These are phyloP conservation scores for Dianthus caryophyllus DNA, from an alignment of 148 eudicot genomes.

Conservation along the genomic window DNA sequence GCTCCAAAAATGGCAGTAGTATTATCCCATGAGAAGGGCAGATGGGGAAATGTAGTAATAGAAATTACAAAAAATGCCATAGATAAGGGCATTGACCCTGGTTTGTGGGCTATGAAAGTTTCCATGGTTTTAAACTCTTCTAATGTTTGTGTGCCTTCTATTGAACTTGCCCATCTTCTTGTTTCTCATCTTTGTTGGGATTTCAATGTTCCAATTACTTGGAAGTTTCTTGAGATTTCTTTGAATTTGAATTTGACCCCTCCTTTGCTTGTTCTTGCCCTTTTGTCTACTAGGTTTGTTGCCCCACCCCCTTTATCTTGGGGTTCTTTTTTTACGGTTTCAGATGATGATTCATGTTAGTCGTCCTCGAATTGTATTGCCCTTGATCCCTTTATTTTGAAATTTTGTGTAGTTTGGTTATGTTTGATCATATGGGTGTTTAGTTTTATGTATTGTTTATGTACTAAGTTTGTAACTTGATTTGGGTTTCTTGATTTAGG, in stretches of 20 bases:
- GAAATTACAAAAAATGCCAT: constrained; percentile 58
- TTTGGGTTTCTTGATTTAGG: no score
- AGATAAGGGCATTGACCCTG: constrained; percentile 65
- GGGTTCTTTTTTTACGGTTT: not conserved
- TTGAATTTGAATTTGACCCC: constrained; percentile 52
- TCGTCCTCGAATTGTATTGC: no score
- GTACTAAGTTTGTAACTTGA: no score
- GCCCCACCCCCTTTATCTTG: no score
- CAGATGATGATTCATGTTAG: no score
- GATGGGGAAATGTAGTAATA: constrained; percentile 52
- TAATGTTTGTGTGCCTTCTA: constrained; percentile 58
- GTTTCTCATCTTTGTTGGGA: constrained; percentile 91
- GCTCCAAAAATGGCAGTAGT: no score
- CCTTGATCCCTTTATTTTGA: no score
- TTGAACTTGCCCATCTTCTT: constrained; percentile 62
- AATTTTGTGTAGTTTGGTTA: no score
- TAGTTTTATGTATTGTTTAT: no score
- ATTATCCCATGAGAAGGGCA: constrained; percentile 5
- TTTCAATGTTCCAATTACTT: constrained; percentile 65
- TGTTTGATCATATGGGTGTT: no score
- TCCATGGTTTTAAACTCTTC: constrained; percentile 50
- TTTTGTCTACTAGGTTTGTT: constrained; percentile 71
- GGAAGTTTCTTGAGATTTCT: constrained; percentile 88
- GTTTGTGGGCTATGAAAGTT: constrained; percentile 67
- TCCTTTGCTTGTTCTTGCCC: constrained; percentile 69